Percentiles rank a stretch among this genome's conserved stretches.
These are phyloP conservation scores for Fomitopsis serialis DNA, from an alignment of 768 basidiomycete species.

Conservation along the genomic window DNA sequence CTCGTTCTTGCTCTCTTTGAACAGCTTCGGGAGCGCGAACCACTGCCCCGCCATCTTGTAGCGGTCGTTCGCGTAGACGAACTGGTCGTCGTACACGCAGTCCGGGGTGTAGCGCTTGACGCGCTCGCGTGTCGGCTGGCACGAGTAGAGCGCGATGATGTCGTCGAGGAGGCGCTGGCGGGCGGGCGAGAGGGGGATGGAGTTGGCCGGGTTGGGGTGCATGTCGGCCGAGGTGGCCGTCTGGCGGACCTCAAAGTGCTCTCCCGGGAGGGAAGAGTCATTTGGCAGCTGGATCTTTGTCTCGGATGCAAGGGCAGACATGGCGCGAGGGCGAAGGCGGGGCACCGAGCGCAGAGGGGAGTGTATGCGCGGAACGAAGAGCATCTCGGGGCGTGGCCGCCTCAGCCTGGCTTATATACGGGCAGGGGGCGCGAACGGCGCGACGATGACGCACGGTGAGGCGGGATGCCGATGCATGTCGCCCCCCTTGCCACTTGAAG, in stretches of 20 bases:
- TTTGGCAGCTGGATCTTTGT: conserved; percentile 8
- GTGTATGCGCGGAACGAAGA: neutral
- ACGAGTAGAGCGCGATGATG: conserved; percentile 34
- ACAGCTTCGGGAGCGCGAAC: conserved; percentile 36
- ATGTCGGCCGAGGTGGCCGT: conserved; percentile 26
- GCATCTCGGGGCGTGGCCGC: neutral
- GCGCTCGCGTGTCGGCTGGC: conserved; percentile 32
- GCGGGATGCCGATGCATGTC: no score
- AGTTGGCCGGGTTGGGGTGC: conserved; percentile 30
- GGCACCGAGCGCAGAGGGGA: neutral
- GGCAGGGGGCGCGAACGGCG: neutral
- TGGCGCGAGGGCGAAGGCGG: neutral
- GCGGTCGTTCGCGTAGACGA: conserved; percentile 36
- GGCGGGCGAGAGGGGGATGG: conserved; percentile 30
- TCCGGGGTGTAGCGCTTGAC: conserved; percentile 32
- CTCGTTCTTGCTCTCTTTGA: conserved; percentile 29
- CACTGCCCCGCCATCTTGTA: conserved; percentile 37
- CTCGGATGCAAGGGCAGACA: conserved; percentile 1
- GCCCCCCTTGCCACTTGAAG: no score
- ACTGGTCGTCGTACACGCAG: conserved; percentile 30
- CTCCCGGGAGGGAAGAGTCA: conserved; percentile 29
- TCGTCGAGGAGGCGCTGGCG: conserved; percentile 35
- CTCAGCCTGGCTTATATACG: neutral
- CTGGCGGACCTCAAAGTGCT: conserved; percentile 33
- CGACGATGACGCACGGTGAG: neutral